phyloP scores from a whole-genome alignment of 495 filamentous ascomycete species.

The Hypoxylon cercidicola region DNA sequence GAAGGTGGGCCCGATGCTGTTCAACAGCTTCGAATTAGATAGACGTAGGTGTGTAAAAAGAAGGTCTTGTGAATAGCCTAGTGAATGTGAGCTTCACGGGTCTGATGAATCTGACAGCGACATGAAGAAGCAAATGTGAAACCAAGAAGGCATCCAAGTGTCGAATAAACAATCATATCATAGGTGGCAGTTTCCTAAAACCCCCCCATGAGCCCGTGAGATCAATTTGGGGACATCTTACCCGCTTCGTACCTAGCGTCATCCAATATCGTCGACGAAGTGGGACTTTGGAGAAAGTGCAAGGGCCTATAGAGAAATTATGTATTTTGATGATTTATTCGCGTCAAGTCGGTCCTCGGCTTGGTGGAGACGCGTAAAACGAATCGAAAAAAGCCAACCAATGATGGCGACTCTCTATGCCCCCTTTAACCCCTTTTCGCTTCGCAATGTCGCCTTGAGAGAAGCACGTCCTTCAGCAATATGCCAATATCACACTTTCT shows the following conservation, averaged over 20 bases:
- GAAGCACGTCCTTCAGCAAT: background rate
- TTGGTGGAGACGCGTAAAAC: constrained; percentile 38
- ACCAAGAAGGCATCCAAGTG: constrained; percentile 24
- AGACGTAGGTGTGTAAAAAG: constrained; percentile 8
- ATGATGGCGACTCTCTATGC: constrained; percentile 1
- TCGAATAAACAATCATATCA: constrained; percentile 32
- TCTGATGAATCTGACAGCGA: background rate
- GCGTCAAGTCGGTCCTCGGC: constrained; percentile 36
- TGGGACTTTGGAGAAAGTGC: constrained; percentile 36
- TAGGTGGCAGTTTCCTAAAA: constrained; percentile 28
- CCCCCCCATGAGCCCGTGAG: background rate
- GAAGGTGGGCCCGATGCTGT: constrained; percentile 25
- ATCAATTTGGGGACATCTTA: constrained; percentile 31
- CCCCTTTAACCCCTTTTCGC: constrained; percentile 22
- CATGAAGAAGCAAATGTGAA: constrained; percentile 33
- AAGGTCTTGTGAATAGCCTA: constrained; percentile 6
- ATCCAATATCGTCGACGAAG: constrained; percentile 16
- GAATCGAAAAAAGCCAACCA: constrained; percentile 2
- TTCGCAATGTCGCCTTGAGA: background rate
- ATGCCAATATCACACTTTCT: too few relatives aligned
- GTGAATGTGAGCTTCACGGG: background rate
- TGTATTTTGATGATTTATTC: constrained; percentile 12
- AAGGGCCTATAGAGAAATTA: constrained; percentile 32
- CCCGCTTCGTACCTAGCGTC: constrained; percentile 28
- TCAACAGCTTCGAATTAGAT: constrained; percentile 39